Percentiles rank a stretch among this genome's conserved stretches.
These are phyloP conservation scores for Tetradesmus lagerheimii DNA, from an alignment of 139 green algal species.

Conservation along the genomic window DNA sequence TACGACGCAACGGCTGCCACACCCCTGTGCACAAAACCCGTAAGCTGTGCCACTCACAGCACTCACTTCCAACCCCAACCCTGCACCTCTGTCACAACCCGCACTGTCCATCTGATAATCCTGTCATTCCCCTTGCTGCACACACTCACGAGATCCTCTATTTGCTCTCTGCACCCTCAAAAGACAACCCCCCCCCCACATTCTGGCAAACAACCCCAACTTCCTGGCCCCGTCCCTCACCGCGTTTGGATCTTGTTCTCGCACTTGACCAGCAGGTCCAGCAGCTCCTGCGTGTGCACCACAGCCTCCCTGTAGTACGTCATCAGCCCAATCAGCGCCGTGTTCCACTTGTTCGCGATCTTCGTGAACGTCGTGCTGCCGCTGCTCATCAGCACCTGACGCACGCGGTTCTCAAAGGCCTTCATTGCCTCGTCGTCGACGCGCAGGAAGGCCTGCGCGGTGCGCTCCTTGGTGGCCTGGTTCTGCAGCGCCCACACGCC, in stretches of 20 bases:
- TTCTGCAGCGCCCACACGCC: conserved; percentile 99
- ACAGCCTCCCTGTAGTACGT: conserved; percentile 93
- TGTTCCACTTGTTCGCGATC: conserved; percentile 99
- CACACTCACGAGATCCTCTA: no score
- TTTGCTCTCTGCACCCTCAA: no score
- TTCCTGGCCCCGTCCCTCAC: background rate
- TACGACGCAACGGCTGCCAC: no score
- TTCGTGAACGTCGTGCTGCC: conserved; percentile 99
- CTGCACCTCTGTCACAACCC: no score
- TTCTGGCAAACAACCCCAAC: no score
- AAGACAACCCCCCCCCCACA: no score
- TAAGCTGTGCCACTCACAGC: no score
- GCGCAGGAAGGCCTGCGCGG: conserved; percentile 91
- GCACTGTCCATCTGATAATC: no score
- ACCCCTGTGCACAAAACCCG: no score
- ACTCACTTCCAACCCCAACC: no score
- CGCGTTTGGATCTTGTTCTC: conserved; percentile 99
- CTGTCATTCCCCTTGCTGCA: no score
- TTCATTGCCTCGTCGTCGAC: conserved; percentile 99
- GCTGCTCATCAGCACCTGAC: conserved; percentile 97
- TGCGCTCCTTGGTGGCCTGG: conserved; percentile 97
- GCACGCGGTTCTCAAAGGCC: conserved; percentile 82
- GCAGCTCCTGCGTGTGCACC: conserved; percentile 98
- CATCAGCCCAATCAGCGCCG: conserved; percentile 98
- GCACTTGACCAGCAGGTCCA: conserved; percentile 99